Percentiles rank a stretch among this genome's conserved stretches.
Evolutionary conservation across 768 basidiomycete genomes (phyloP).

Genomic region (Leucocoprinus leucothites): DNA sequence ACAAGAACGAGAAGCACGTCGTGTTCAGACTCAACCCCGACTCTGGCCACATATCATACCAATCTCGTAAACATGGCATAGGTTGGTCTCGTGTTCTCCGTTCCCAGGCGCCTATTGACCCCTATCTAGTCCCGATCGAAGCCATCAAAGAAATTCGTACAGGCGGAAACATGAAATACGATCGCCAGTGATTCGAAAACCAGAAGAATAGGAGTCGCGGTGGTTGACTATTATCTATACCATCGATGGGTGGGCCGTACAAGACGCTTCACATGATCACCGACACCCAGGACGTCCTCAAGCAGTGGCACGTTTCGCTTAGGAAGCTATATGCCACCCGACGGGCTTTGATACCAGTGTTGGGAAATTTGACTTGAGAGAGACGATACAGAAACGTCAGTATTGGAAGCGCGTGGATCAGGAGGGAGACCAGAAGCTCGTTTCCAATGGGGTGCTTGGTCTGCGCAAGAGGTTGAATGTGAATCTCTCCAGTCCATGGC

Average conservation of each 20-base stretch:
- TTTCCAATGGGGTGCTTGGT: slow-evolving; percentile 68
- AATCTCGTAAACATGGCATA: slow-evolving; percentile 59
- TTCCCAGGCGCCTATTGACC: slow-evolving; percentile 1
- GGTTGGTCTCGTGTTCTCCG: slow-evolving; percentile 46
- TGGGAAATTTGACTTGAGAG: slow-evolving; percentile 58
- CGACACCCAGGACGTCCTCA: slow-evolving; percentile 43
- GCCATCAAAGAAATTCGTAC: slow-evolving; percentile 84
- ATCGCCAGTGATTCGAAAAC: slow-evolving; percentile 68
- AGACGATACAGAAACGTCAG: slow-evolving; percentile 74
- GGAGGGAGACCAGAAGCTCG: slow-evolving; percentile 55
- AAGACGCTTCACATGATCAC: slow-evolving; percentile 88
- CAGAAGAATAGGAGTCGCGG: slow-evolving; percentile 59
- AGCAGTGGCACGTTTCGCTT: slow-evolving; percentile 59
- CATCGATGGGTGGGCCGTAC: slow-evolving; percentile 66
- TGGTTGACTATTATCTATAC: slow-evolving; percentile 91
- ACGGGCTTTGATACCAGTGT: slow-evolving; percentile 65
- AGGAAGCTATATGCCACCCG: slow-evolving; percentile 64
- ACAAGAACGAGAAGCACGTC: slow-evolving; percentile 65
- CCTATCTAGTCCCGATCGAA: slow-evolving; percentile 77
- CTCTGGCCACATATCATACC: slow-evolving; percentile 71
- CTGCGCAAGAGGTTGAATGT: slow-evolving; percentile 73
- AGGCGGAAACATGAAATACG: slow-evolving; percentile 65
- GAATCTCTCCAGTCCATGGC: slow-evolving; percentile 48
- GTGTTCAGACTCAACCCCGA: slow-evolving; percentile 75
- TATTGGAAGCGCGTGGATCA: slow-evolving; percentile 78